Base-by-base conservation (phyloP, 108 stramenopile species). In the Fistulifera pelliculosa region DNA sequence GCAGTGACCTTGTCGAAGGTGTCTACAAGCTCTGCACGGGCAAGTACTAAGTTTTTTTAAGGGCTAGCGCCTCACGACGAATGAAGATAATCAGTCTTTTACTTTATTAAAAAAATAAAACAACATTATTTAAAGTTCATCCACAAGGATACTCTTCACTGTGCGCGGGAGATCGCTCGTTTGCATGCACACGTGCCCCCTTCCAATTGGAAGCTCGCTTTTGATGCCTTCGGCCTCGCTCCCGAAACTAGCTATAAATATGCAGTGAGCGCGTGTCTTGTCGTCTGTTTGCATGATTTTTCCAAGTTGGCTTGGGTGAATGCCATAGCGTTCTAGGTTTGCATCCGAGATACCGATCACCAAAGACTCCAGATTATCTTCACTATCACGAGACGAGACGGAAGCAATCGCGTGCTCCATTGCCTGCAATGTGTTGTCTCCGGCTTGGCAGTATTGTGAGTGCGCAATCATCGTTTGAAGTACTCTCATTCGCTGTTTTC, bases 401-500 rank as follows among this genome's bases (percentile, higher is more conserved):
- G 18, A 24, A 17, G 19, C 35, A 12, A 58, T 45, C 8, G 42
- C 66, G 23, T 75, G 38, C 16, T 70, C 68, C 24, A 83, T 50
- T 13, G 88, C 95, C 54, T 88, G 84, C 18, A 94, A 52, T 3
- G 95, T 96, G 35, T 70, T 69, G 47, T 96, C 95, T 12, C 95
- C 92, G 6, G 77, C 64, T 31, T 57, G 64, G 22, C 75, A 78
- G 64, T 85, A 96, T 64, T 96, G 95, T 41, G 88, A 70, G 50
- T 96, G 87, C 28, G 95, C 95, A n/a, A 90, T 70, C 77, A 94
- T 93, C 2, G 58, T 41, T 60, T 92, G 72, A 16, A 93, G 66
- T 6, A 95, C 73, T 53, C 62, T 65, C 42, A 93, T 43, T 39
- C 73, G 70, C 24, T 74, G 68, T 10, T 63, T 62, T 80, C 72